Percentiles rank a stretch among this genome's conserved stretches.
Conservation (phyloP, 1,284 basidiomycete genomes). For the Phellinidium pouzarii region DNA sequence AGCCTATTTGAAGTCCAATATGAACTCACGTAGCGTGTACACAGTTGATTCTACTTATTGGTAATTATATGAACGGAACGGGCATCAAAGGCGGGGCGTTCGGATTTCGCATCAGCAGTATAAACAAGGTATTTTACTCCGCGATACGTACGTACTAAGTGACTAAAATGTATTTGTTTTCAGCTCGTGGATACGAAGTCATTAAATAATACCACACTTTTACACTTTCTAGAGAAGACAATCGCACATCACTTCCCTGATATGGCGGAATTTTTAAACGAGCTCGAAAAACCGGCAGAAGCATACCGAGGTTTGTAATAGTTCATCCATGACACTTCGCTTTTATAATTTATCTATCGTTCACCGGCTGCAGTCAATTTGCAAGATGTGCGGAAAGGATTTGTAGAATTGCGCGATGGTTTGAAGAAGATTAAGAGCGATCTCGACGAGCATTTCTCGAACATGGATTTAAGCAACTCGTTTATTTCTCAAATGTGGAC, state of each 20-base stretch:
- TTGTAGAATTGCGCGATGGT: constrained; percentile 71
- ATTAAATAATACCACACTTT: constrained; percentile 83
- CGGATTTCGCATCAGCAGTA: constrained; percentile 95
- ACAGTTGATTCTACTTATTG: constrained; percentile 88
- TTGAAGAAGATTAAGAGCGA: constrained; percentile 73
- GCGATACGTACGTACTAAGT: neutral
- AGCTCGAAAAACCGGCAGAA: constrained; percentile 85
- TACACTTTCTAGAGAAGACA: constrained; percentile 92
- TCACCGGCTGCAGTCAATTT: constrained; percentile 51
- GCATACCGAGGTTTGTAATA: constrained; percentile 76
- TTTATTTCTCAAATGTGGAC: constrained; percentile 88
- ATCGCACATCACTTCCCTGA: constrained; percentile 84
- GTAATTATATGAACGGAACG: constrained; percentile 97
- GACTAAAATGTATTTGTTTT: constrained; percentile 5
- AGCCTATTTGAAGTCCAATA: neutral
- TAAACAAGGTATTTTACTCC: constrained; percentile 72
- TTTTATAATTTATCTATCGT: neutral
- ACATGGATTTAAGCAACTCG: constrained; percentile 62
- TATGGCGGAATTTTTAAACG: constrained; percentile 85
- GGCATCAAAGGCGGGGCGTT: constrained; percentile 96
- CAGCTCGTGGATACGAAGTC: constrained; percentile 98
- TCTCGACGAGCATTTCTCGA: constrained; percentile 71
- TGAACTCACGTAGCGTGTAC: constrained; percentile 12
- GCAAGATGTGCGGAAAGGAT: constrained; percentile 69
- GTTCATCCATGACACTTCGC: neutral